Percentiles rank a stretch among this genome's conserved stretches.
Conservation (phyloP, 257 asterid species). For the Solanum bulbocastanum region DNA sequence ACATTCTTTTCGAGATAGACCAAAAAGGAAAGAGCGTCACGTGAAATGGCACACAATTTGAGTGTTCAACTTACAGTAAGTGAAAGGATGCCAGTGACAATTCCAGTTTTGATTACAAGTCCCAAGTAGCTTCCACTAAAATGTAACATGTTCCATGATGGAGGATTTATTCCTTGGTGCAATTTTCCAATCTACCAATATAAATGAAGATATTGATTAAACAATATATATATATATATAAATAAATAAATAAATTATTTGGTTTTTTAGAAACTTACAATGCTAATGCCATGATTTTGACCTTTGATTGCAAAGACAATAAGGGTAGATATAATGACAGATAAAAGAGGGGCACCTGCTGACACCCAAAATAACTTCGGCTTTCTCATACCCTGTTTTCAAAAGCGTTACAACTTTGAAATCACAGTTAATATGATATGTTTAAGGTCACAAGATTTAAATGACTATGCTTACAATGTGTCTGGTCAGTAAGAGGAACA, state of each 20-base stretch:
- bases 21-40: neutral
- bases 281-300: slow-evolving; percentile 68
- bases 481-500: slow-evolving; percentile 58
- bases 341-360: slow-evolving; percentile 83
- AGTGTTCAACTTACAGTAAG: slow-evolving; percentile 41
- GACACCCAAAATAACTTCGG: slow-evolving; percentile 92
- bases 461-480: slow-evolving; percentile 42
- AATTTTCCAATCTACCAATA: slow-evolving; percentile 63
- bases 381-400: slow-evolving; percentile 52
- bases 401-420: neutral
- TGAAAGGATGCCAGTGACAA: slow-evolving; percentile 77
- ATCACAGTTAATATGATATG: too few relatives aligned
- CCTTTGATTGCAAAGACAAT: slow-evolving; percentile 59
- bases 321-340: slow-evolving; percentile 64
- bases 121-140: slow-evolving; percentile 52
- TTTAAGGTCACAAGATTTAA: neutral
- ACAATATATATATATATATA: neutral
- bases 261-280: slow-evolving; percentile 29
- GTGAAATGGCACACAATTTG: too few relatives aligned
- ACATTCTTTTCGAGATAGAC: too few relatives aligned
- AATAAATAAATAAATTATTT: neutral
- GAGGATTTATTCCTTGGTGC: slow-evolving; percentile 70
- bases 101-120: slow-evolving; percentile 62
- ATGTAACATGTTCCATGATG: slow-evolving; percentile 86
- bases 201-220: neutral